phyloP scores from a whole-genome alignment of 225 moss, liverwort and hornwort species.

The Physcomitrium patens region DNA sequence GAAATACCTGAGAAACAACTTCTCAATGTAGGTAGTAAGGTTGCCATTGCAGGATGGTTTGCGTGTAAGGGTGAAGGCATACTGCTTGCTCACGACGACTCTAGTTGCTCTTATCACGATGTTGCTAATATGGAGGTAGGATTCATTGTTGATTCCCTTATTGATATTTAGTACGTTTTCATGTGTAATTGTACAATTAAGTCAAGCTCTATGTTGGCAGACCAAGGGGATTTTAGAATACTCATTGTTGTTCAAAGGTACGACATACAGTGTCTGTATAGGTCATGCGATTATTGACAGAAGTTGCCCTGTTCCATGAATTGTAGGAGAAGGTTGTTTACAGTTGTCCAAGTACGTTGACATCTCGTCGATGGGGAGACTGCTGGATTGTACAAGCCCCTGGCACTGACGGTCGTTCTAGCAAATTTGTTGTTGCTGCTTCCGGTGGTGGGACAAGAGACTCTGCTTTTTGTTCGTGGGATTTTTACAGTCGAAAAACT shows the following conservation, averaged over 20 bases:
- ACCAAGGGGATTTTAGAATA: conserved; percentile 9
- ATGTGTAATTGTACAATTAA: background rate
- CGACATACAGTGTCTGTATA: no score
- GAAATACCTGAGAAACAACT: conserved; percentile 48
- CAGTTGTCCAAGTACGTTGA: conserved; percentile 45
- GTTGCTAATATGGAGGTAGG: conserved; percentile 91
- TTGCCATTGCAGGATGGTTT: conserved; percentile 89
- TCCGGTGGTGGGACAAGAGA: conserved; percentile 68
- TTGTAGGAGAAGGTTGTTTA: conserved; percentile 80
- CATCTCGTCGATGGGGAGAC: conserved; percentile 78
- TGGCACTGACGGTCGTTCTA: conserved; percentile 80
- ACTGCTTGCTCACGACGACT: conserved; percentile 83
- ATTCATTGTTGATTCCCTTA: background rate
- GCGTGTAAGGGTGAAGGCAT: conserved; percentile 86
- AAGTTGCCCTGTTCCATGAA: background rate
- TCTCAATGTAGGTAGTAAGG: conserved; percentile 61
- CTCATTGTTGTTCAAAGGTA: background rate
- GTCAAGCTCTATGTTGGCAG: background rate
- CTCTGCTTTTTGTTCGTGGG: conserved; percentile 93
- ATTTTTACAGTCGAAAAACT: conserved; percentile 81
- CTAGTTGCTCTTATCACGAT: conserved; percentile 84
- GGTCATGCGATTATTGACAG: background rate
- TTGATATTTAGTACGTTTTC: background rate
- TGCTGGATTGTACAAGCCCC: conserved; percentile 94
- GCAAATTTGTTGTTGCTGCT: conserved; percentile 85